Evolutionary conservation across 345 rosid genomes (phyloP), one percentile per base, ranked within the genome.

Genomic region (Acer yangbiense): DNA sequence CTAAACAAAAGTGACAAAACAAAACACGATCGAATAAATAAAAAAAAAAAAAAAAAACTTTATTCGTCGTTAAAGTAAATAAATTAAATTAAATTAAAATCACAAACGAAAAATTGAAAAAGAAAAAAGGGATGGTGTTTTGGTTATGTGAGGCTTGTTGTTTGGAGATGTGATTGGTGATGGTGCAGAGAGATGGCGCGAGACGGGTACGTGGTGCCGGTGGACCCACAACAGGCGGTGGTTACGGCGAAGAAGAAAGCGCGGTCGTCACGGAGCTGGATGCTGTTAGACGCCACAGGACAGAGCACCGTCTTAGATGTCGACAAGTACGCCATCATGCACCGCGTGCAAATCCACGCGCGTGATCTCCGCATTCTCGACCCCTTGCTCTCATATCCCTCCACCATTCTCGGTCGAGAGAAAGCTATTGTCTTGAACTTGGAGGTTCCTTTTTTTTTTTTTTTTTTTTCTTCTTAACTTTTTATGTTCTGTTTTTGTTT

Each of bases 391-490:
- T 96, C 98, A 16, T 94, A 94, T 58, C 99, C 99, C 64, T 94
- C 99, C 23, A 86, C 99, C 65, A 94, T 96, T 80, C 97, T 96
- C n/a, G 99, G 98, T 52, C 89, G 99, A n/a, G 99, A 96, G 79
- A 73, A 90, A 46, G 99, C 99, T 82, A 91, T 96, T 74, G 99
- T 96, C 10, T 85, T 96, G 69, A 96, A 96, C 82, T 85, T 96
- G 78, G 99, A 96, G 98, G 99, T 92, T 0, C 0, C 39, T 35
- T 4, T 35, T 35, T 35, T 35, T 35, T 35, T 35, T 35, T 35
- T 35, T 35, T 35, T 35, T 4, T 35, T 0, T 54, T 0, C 10
- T n/a, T 32, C 52, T 63, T 8, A 46, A 46, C 3, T 23, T 5
- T 20, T 66, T 16, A 20, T 61, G 6, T 64, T 43, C 10, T 43